Evolutionary conservation across 805 yeast species (phyloP).

Genomic region (Kuraishia cidri): DNA sequence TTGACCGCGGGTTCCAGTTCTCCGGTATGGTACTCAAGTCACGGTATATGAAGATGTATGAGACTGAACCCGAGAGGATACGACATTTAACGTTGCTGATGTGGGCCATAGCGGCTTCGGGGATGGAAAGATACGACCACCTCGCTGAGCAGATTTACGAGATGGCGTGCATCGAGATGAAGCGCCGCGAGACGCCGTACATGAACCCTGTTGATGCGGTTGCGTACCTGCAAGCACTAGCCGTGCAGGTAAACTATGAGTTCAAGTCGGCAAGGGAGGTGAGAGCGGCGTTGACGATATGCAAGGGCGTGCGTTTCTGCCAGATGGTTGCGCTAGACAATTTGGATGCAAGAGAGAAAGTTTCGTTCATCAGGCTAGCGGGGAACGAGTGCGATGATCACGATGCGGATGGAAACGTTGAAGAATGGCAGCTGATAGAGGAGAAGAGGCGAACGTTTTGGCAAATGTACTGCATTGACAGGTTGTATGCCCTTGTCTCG

Average conservation of each 20-base stretch:
- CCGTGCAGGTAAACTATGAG: background rate
- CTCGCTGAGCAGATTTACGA: background rate
- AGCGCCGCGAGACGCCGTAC: background rate
- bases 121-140: background rate
- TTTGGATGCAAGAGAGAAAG: too few relatives aligned
- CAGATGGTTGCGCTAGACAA: too few relatives aligned
- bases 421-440: too few relatives aligned
- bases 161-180: background rate
- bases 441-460: conserved; percentile 1
- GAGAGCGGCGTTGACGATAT: background rate
- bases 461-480: background rate
- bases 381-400: too few relatives aligned
- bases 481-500: background rate
- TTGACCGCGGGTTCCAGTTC: background rate
- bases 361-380: too few relatives aligned
- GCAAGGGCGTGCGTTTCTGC: background rate
- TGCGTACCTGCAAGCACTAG: background rate
- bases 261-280: background rate
- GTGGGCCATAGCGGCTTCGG: background rate
- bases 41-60: background rate
- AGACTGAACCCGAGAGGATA: background rate
- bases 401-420: too few relatives aligned
- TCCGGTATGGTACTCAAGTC: too few relatives aligned
- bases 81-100: background rate
- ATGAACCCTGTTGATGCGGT: background rate